Evolutionary conservation across 257 asterid genomes (phyloP), one percentile per base, ranked within the genome.

Genomic region (Buddleja alternifolia): DNA sequence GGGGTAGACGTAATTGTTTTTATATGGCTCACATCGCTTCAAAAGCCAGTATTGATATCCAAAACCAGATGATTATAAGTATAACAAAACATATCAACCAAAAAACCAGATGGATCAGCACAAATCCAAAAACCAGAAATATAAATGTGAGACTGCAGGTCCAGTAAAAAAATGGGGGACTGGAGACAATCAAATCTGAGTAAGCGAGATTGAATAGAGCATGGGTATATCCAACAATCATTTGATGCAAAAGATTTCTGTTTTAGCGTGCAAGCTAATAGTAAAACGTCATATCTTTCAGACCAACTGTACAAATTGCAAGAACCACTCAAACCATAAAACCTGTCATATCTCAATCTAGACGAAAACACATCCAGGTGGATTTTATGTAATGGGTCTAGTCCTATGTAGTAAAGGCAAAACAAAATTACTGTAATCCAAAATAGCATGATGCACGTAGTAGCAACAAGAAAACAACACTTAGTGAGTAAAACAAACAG

Each of bases 381-480:
- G 34, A 45, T 42, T 53, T 9, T 63, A 29, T 11, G 2, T 23
- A 64, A 56, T 16, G 19, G 10, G 16, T 25, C 44, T 8, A 14
- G 45, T 23, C 12, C 12, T n/a, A 37, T 16, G 29, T 41, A 50
- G 47, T 40, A n/a, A 24, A 44, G 17, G 70, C 58, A n/a, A 16
- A 8, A 25, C 25, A 60, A 63, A 63, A 62, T 29, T 15, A 29
- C 1, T 19, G 44, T 55, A 11, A 21, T 34, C 63, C 12, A 19
- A 20, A 23, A 64, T 32, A 15, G 47, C 32, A 51, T 72, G 34
- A 52, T 44, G 64, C 51, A 19, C 25, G n/a, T n/a, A 37, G 25
- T 7, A 25, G 44, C 23, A 57, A 53, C 72, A 29, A 53, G 46
- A 41, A 24, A 16, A 19, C 53, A 39, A 53, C 39, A 53, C 16